phyloP scores from a whole-genome alignment of 345 rosid genomes.

The Erysimum cheiranthoides region DNA sequence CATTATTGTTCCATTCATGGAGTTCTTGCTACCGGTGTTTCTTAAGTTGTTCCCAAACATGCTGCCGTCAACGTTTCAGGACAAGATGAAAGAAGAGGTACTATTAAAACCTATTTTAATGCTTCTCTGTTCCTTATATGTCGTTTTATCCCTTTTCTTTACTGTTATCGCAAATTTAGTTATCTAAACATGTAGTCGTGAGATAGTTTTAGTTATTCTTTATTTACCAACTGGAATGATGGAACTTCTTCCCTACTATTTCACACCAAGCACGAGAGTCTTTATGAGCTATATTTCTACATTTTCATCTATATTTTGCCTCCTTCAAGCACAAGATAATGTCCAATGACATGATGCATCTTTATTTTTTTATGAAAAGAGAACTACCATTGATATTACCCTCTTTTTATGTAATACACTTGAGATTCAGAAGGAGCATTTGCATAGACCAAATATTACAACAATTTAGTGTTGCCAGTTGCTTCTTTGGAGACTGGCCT shows the following conservation, averaged over 20 bases:
- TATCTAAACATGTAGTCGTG: not conserved
- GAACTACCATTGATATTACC: not conserved
- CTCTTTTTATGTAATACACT: not conserved
- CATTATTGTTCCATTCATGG: constrained; percentile 96
- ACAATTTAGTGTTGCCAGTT: not conserved
- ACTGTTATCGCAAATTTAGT: not conserved
- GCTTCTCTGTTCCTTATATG: not conserved
- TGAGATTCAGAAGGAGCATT: constrained; percentile 12
- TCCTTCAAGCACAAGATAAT: constrained; percentile 3
- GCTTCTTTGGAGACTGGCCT: constrained; percentile 10
- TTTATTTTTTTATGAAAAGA: not conserved
- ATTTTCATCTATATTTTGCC: not conserved
- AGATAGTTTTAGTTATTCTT: not conserved
- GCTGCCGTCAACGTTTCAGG: constrained; percentile 98
- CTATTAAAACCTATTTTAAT: constrained; percentile 6
- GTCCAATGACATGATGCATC: not conserved
- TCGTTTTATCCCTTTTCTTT: not conserved
- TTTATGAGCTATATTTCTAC: not conserved
- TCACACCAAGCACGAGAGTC: not conserved
- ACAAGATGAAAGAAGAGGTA: constrained; percentile 99
- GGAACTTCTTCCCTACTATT: not conserved
- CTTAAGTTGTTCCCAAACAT: constrained; percentile 89
- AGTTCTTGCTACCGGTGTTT: constrained; percentile 92
- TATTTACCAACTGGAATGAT: not conserved
- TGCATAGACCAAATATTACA: not conserved